A percentile compares a stretch with the other conserved stretches of the same genome.
Conservation (phyloP, 331 rosid species). For the Prunus yedoensis region DNA sequence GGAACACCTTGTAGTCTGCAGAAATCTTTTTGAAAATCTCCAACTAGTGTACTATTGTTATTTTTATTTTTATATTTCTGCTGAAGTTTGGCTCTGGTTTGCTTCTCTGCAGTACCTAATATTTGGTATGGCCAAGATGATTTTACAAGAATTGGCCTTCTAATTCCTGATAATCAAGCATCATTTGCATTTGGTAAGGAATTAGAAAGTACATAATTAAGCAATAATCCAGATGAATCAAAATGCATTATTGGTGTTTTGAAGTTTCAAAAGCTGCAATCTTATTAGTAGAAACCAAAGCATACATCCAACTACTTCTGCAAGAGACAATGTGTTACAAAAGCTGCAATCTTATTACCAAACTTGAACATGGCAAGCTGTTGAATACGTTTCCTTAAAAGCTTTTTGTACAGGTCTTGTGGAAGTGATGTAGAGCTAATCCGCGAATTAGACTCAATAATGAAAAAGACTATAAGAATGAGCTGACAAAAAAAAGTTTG, state of each 20-base stretch:
- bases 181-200: too few species aligned
- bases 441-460: neutral
- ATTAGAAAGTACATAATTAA: neutral
- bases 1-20: neutral
- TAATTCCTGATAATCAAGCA: too few species aligned
- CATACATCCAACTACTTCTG: neutral
- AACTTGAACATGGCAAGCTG: neutral
- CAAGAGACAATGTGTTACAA: neutral
- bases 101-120: too few species aligned
- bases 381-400: neutral
- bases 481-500: neutral
- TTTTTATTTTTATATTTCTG: neutral
- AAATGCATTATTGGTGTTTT: neutral
- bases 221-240: neutral
- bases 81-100: neutral
- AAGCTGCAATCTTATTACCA: conserved; percentile 5
- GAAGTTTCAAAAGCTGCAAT: neutral
- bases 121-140: too few species aligned
- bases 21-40: neutral
- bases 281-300: neutral
- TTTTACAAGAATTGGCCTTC: neutral
- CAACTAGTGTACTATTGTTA: neutral
- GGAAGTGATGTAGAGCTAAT: neutral
- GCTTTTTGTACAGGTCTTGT: neutral
- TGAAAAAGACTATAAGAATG: neutral